Conservation (phyloP, 192 early-diverging fungal genomes). For the Umbelopsis ramanniana region DNA sequence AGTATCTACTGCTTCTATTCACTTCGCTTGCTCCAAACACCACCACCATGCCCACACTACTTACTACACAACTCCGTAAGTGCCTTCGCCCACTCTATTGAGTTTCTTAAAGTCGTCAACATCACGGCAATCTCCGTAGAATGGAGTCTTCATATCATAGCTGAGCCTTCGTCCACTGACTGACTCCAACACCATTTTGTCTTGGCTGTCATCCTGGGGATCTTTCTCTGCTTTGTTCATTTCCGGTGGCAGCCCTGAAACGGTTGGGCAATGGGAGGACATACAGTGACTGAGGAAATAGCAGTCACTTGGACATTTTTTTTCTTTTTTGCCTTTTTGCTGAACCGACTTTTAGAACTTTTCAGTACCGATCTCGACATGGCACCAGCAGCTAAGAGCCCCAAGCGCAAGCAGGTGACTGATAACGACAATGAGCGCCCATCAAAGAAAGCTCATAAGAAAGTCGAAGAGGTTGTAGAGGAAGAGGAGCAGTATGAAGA, state of each 20-base stretch:
- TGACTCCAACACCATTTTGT: neutral
- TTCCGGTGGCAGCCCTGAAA: neutral
- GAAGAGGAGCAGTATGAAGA: slow-evolving; percentile 1
- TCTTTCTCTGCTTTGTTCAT: neutral
- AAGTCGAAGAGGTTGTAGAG: slow-evolving; percentile 35
- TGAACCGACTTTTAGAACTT: neutral
- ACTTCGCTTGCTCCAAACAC: too few species aligned
- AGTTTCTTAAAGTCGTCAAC: slow-evolving; percentile 90
- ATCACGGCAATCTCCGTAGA: slow-evolving; percentile 71
- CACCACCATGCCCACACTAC: slow-evolving; percentile 15
- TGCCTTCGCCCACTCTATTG: slow-evolving; percentile 89
- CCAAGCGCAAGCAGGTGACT: slow-evolving; percentile 42
- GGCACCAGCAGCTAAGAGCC: slow-evolving; percentile 23
- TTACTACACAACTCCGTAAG: slow-evolving; percentile 90
- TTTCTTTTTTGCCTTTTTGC: slow-evolving; percentile 11
- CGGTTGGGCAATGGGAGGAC: neutral
- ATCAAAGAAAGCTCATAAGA: slow-evolving; percentile 41
- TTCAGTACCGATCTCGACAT: neutral
- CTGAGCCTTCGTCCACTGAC: slow-evolving; percentile 1
- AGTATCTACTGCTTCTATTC: too few species aligned
- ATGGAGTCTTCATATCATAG: slow-evolving; percentile 39
- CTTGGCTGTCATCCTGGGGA: neutral
- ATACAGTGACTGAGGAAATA: neutral
- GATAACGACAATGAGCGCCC: slow-evolving; percentile 34
- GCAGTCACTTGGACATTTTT: neutral